Conservation (phyloP, 257 asterid genomes). For the Osmanthus fragrans region DNA sequence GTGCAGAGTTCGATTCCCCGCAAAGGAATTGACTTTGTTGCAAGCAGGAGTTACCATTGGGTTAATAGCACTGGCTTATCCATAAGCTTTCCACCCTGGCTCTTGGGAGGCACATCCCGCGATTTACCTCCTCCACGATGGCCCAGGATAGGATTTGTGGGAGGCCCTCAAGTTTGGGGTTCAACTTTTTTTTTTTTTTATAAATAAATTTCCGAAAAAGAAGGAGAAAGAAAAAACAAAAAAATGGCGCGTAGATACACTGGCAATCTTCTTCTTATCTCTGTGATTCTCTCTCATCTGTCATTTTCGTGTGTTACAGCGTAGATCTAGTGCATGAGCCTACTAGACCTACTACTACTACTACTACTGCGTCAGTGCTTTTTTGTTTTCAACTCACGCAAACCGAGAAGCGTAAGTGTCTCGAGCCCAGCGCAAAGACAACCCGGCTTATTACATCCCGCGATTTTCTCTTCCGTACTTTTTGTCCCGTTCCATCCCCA, state of each 20-base stretch:
- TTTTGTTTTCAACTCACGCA: background rate
- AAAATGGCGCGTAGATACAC: background rate
- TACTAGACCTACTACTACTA: constrained; percentile 22
- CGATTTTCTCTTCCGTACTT: constrained; percentile 46
- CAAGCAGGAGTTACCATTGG: no score
- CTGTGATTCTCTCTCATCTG: background rate
- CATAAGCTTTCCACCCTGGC: no score
- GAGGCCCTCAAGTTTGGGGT: no score
- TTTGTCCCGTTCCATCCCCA: constrained; percentile 30
- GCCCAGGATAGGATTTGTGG: no score
- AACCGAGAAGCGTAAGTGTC: constrained; percentile 24
- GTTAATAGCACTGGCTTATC: no score
- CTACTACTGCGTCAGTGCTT: background rate
- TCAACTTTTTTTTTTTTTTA: no score
- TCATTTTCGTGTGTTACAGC: constrained; percentile 24
- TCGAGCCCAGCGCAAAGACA: constrained; percentile 41
- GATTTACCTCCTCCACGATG: no score
- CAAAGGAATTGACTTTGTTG: no score
- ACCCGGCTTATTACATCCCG: constrained; percentile 36
- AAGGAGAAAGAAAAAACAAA: background rate
- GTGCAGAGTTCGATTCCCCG: no score
- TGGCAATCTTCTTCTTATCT: background rate
- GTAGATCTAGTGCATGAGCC: constrained; percentile 40
- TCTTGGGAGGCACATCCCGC: no score
- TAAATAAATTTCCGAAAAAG: no score